phyloP scores from a whole-genome alignment of 1,139 yeast genomes.

The Yamadazyma dushanensis region DNA sequence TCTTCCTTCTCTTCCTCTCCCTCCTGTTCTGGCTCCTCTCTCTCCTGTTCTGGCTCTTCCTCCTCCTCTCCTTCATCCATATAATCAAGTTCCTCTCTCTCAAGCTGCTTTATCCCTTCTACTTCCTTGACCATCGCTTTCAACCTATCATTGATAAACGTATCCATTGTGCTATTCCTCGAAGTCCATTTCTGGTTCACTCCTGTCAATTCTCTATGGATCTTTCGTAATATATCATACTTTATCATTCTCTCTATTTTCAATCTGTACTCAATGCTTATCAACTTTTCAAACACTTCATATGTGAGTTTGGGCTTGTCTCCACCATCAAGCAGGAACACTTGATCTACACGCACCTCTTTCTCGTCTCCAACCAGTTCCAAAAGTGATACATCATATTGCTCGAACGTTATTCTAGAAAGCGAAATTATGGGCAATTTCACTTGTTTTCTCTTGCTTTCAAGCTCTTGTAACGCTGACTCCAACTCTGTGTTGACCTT shows the following conservation, averaged over 20 bases:
- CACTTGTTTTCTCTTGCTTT: conserved; percentile 23
- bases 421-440: conserved; percentile 31
- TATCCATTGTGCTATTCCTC: conserved; percentile 38
- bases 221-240: conserved; percentile 34
- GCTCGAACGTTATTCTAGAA: conserved; percentile 29
- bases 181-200: conserved; percentile 42
- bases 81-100: conserved; percentile 21
- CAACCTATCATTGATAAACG: conserved; percentile 36
- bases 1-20: conserved; percentile 3
- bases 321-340: conserved; percentile 26
- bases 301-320: conserved; percentile 31
- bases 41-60: conserved; percentile 11
- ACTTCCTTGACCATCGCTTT: conserved; percentile 19
- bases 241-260: conserved; percentile 35
- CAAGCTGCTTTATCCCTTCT: conserved; percentile 16
- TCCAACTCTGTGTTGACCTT: conserved; percentile 29
- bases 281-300: conserved; percentile 28
- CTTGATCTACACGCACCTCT: conserved; percentile 19
- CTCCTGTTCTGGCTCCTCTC: conserved; percentile 7
- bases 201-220: conserved; percentile 31
- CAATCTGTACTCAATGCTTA: conserved; percentile 36
- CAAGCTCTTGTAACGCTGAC: conserved; percentile 23
- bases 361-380: conserved; percentile 13
- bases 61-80: conserved; percentile 13
- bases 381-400: conserved; percentile 24